These are phyloP conservation scores for Leptographium lundbergii DNA, from an alignment of 2,329 filamentous ascomycete species.

Conservation along the genomic window DNA sequence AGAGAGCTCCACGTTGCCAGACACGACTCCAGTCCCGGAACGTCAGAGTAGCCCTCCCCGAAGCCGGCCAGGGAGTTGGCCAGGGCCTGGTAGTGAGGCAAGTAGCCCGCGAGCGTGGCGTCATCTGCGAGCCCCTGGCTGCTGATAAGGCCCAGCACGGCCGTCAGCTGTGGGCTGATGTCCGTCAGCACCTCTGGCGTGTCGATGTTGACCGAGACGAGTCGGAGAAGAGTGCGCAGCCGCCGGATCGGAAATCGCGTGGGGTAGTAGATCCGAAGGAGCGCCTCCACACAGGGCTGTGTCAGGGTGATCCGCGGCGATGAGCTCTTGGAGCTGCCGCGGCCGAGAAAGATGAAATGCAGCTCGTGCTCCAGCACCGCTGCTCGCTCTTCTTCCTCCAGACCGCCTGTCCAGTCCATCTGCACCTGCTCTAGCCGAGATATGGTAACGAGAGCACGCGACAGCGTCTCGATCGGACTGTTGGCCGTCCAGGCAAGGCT, in stretches of 20 bases:
- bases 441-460: slow-evolving; percentile 45
- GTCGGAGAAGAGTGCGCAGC: slow-evolving; percentile 35
- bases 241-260: slow-evolving; percentile 40
- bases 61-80: slow-evolving; percentile 32
- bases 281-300: slow-evolving; percentile 30
- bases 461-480: slow-evolving; percentile 38
- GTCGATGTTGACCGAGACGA: slow-evolving; percentile 37
- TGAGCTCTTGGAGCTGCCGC: slow-evolving; percentile 15
- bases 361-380: slow-evolving; percentile 50
- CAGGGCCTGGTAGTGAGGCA: slow-evolving; percentile 35
- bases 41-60: slow-evolving; percentile 23
- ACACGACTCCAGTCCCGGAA: slow-evolving; percentile 21
- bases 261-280: slow-evolving; percentile 36
- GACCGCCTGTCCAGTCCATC: slow-evolving; percentile 41
- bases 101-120: slow-evolving; percentile 26
- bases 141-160: slow-evolving; percentile 23
- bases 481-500: slow-evolving; percentile 38
- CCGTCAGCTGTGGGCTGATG: slow-evolving; percentile 26
- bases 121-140: slow-evolving; percentile 31
- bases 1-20: slow-evolving; percentile 33
- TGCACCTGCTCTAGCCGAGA: slow-evolving; percentile 45
- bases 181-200: slow-evolving; percentile 24
- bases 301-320: slow-evolving; percentile 25
- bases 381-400: slow-evolving; percentile 38
- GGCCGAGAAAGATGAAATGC: slow-evolving; percentile 30